Evolutionary conservation across 208 protist genomes (phyloP), one percentile per base, ranked within the genome.

Genomic region (Trypanosoma boissoni): DNA sequence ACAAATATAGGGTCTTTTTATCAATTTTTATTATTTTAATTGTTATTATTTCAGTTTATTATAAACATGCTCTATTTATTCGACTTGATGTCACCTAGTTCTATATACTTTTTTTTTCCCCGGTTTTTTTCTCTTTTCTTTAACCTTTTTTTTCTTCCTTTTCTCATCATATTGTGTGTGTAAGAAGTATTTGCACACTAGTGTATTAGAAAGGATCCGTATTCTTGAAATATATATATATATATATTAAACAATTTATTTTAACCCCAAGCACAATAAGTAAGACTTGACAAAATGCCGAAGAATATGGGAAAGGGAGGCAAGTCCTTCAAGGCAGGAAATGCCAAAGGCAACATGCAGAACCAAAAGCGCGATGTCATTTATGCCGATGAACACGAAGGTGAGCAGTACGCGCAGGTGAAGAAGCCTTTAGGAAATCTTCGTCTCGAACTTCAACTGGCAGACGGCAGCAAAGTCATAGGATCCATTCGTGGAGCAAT

Each of bases 401-500:
- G 94, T 20, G 98, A 99, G 86, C 96, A 99, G 71, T 99, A 99
- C 78, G 98, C 94, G 1, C 92, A 98, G 69, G 96, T 99, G 10
- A 76, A 92, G 32, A 87, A 78, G 45, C 96, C 99, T 58, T 86
- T 99, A 21, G 98, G 98, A 31, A 99, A 99, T 68, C 92, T 98
- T 37, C 86, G 97, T 44, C 57, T 99, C 6, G 94, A 99, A 74
- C 95, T 97, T 14, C 78, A 91, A 68, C 64, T 94, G 6, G 72
- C 83, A 0, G 78, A 80, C 26, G 88, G 88, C 12, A 74, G 68
- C 34, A 83, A 75, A 41, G 84, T 86, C n/a, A 91, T 88, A 51
- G 88, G 88, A 14, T 64, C 58, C 34, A 88, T 94, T 58, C 83
- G 84, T 51, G 88, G 88, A 6, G 83, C 80, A 6, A 94, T 94